Percentiles rank a stretch among this genome's conserved stretches.
Conservation (phyloP, 768 basidiomycete species). For the Neoboletus subvelutipes region DNA sequence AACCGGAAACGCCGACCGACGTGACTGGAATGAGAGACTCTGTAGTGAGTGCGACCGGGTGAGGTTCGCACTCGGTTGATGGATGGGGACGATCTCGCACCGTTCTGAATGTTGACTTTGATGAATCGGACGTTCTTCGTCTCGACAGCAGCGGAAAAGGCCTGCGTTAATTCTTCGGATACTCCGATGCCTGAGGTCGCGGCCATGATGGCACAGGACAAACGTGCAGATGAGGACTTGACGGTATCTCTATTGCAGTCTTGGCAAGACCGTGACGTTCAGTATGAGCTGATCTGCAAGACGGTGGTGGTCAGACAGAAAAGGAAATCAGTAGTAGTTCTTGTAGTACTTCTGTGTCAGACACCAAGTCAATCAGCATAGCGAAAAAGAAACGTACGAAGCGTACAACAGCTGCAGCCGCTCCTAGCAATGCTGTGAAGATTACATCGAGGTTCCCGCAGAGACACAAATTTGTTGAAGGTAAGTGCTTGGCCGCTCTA, state of each 20-base stretch:
- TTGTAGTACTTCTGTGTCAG: too few relatives aligned
- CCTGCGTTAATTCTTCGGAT: slow-evolving; percentile 53
- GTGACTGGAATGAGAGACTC: slow-evolving; percentile 67
- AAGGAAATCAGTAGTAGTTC: too few relatives aligned
- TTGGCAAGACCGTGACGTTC: too few relatives aligned
- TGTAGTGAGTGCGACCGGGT: slow-evolving; percentile 32
- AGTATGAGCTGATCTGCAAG: background rate
- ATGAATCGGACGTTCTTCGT: slow-evolving; percentile 61
- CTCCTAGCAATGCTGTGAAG: too few relatives aligned
- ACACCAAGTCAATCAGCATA: too few relatives aligned
- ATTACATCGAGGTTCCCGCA: too few relatives aligned
- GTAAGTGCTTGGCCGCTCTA: too few relatives aligned
- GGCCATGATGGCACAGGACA: slow-evolving; percentile 48
- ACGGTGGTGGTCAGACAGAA: too few relatives aligned
- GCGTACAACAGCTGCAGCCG: too few relatives aligned
- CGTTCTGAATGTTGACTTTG: slow-evolving; percentile 74
- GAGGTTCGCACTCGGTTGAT: slow-evolving; percentile 20
- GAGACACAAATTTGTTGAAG: too few relatives aligned
- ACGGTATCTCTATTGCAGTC: background rate
- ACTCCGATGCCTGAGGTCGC: slow-evolving; percentile 70
- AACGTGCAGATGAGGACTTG: background rate
- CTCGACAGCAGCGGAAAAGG: slow-evolving; percentile 59
- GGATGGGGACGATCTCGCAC: slow-evolving; percentile 40
- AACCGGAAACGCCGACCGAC: slow-evolving; percentile 46
- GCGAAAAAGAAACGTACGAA: too few relatives aligned